Evolutionary conservation across 2,329 filamentous ascomycete species (phyloP).

Genomic region (Zarea fungicola): DNA sequence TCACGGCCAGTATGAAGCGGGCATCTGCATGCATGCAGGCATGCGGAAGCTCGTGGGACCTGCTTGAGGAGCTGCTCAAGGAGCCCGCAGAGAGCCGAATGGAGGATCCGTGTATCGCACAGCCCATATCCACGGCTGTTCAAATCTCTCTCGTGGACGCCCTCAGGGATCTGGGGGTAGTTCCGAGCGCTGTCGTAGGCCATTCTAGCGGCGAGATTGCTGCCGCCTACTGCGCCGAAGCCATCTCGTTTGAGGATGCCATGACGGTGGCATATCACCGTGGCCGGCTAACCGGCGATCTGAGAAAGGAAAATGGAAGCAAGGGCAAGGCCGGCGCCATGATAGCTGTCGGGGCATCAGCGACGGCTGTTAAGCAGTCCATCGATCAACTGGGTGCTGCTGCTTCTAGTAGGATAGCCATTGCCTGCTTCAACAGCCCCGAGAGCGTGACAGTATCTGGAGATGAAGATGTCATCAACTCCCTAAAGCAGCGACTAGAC

Average conservation of each 20-base stretch:
- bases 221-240: slow-evolving; percentile 35
- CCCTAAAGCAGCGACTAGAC: slow-evolving; percentile 19
- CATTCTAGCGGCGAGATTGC: slow-evolving; percentile 40
- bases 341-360: slow-evolving; percentile 31
- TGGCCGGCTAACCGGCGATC: slow-evolving; percentile 25
- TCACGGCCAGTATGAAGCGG: slow-evolving; percentile 22
- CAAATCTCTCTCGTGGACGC: slow-evolving; percentile 38
- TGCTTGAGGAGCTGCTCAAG: neutral
- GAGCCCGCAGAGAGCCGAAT: slow-evolving; percentile 21
- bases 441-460: slow-evolving; percentile 24
- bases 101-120: slow-evolving; percentile 30
- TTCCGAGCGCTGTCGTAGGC: slow-evolving; percentile 30
- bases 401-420: slow-evolving; percentile 21
- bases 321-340: slow-evolving; percentile 27
- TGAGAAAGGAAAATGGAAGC: slow-evolving; percentile 16
- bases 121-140: slow-evolving; percentile 34
- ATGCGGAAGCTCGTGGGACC: neutral
- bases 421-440: slow-evolving; percentile 29
- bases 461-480: slow-evolving; percentile 21
- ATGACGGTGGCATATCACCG: slow-evolving; percentile 36
- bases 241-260: slow-evolving; percentile 35
- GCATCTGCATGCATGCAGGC: slow-evolving; percentile 15
- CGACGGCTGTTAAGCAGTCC: slow-evolving; percentile 15
- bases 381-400: slow-evolving; percentile 22
- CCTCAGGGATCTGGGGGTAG: slow-evolving; percentile 32